A percentile compares a stretch with the other conserved stretches of the same genome.
phyloP scores from a whole-genome alignment of 257 asterid genomes.

The Sherardia arvensis region DNA sequence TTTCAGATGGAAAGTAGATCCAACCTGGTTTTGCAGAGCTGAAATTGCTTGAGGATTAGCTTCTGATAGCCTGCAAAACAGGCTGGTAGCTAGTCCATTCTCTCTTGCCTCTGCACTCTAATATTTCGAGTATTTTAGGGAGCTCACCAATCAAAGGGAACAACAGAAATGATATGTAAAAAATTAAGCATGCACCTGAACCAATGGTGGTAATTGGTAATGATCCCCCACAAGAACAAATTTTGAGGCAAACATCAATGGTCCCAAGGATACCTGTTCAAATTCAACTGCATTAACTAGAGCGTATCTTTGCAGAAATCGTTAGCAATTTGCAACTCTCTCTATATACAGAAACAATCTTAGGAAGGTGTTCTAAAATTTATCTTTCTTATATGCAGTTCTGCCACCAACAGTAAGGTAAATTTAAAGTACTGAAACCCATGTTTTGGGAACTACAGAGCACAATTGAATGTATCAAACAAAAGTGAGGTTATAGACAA shows the following conservation, averaged over 20 bases:
- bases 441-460: not conserved
- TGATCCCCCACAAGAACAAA: slow-evolving; percentile 99
- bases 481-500: not conserved
- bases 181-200: slow-evolving; percentile 50
- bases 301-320: not conserved
- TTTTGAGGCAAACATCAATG: slow-evolving; percentile 73
- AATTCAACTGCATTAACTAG: not conserved
- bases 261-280: slow-evolving; percentile 85
- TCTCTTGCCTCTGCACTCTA: slow-evolving; percentile 96
- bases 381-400: not conserved
- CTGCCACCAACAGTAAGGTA: not conserved
- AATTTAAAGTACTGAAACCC: too few relatives aligned
- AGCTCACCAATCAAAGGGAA: slow-evolving; percentile 13
- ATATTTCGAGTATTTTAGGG: slow-evolving; percentile 16
- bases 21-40: slow-evolving; percentile 86
- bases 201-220: slow-evolving; percentile 97
- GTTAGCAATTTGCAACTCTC: not conserved
- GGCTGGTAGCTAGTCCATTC: slow-evolving; percentile 82
- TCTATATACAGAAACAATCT: not conserved
- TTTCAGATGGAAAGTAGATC: slow-evolving; percentile 10
- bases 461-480: not conserved
- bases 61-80: slow-evolving; percentile 92
- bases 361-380: not conserved
- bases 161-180: slow-evolving; percentile 11
- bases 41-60: slow-evolving; percentile 97